phyloP scores from a whole-genome alignment of 2,329 filamentous ascomycete species.

The Leptodontidium sp. region DNA sequence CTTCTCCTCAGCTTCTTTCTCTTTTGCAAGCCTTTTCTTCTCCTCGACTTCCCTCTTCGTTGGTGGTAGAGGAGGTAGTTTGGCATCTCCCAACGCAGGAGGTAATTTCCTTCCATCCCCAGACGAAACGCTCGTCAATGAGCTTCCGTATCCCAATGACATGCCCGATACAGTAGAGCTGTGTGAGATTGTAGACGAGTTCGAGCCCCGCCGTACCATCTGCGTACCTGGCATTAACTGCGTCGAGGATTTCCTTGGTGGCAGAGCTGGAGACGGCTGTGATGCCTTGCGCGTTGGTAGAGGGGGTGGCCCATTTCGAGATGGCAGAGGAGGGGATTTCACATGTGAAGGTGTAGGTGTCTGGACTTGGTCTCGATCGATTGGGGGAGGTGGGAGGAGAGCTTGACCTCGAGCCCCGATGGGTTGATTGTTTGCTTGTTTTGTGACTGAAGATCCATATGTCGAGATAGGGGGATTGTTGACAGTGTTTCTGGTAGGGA shows the following conservation, averaged over 20 bases:
- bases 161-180: slow-evolving; percentile 61
- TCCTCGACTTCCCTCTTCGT: slow-evolving; percentile 61
- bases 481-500: slow-evolving; percentile 49
- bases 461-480: slow-evolving; percentile 48
- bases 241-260: slow-evolving; percentile 58
- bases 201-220: slow-evolving; percentile 59
- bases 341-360: slow-evolving; percentile 18
- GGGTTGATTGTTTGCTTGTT: slow-evolving; percentile 41
- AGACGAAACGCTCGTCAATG: slow-evolving; percentile 56
- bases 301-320: slow-evolving; percentile 40
- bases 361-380: slow-evolving; percentile 39
- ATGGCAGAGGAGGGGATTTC: slow-evolving; percentile 39
- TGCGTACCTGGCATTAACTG: slow-evolving; percentile 47
- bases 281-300: slow-evolving; percentile 47
- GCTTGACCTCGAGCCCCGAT: slow-evolving; percentile 33
- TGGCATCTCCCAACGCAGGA: slow-evolving; percentile 63
- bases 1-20: slow-evolving; percentile 38
- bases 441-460: slow-evolving; percentile 40
- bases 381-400: slow-evolving; percentile 43
- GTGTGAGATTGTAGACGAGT: slow-evolving; percentile 64
- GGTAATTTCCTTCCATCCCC: slow-evolving; percentile 58
- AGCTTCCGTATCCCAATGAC: slow-evolving; percentile 56
- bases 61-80: slow-evolving; percentile 65
- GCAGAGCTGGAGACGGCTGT: slow-evolving; percentile 56
- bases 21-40: slow-evolving; percentile 53